phyloP scores from a whole-genome alignment of 2,329 filamentous ascomycete species.

The Plenodomus lindquistii region DNA sequence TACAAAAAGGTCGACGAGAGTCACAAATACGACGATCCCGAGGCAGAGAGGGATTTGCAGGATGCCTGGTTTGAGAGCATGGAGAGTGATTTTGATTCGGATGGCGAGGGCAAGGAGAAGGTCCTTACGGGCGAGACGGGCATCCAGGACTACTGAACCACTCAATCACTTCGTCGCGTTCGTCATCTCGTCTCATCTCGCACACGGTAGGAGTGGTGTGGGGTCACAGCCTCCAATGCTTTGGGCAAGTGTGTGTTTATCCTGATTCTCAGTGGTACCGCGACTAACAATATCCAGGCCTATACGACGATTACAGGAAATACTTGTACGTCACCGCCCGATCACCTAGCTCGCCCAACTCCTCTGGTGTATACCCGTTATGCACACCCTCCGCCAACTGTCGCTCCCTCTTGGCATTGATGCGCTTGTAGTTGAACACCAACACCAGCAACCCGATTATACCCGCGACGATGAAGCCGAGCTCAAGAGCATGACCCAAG shows the following conservation, averaged over 20 bases:
- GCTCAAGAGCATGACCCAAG: slow-evolving; percentile 56
- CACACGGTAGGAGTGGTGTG: background rate
- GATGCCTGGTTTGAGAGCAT: slow-evolving; percentile 82
- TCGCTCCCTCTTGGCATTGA: slow-evolving; percentile 61
- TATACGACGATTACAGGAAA: slow-evolving; percentile 49
- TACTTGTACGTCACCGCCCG: slow-evolving; percentile 66
- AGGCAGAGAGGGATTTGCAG: slow-evolving; percentile 65
- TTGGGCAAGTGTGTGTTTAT: background rate
- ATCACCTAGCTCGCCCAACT: slow-evolving; percentile 64
- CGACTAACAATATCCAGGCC: background rate
- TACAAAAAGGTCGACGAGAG: slow-evolving; percentile 72
- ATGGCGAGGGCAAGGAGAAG: slow-evolving; percentile 46
- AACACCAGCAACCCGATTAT: slow-evolving; percentile 51
- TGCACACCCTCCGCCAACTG: slow-evolving; percentile 43
- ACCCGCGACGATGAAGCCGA: slow-evolving; percentile 54
- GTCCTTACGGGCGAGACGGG: slow-evolving; percentile 51
- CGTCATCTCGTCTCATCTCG: background rate
- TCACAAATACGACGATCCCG: slow-evolving; percentile 70
- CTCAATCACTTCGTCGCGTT: slow-evolving; percentile 19
- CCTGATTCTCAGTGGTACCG: background rate
- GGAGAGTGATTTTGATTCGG: slow-evolving; percentile 67
- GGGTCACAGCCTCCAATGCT: background rate
- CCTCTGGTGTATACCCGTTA: slow-evolving; percentile 52
- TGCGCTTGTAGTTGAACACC: slow-evolving; percentile 57
- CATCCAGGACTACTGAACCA: slow-evolving; percentile 52